Conservation (phyloP, 1,139 yeast species). For the Meyerozyma sp. region DNA sequence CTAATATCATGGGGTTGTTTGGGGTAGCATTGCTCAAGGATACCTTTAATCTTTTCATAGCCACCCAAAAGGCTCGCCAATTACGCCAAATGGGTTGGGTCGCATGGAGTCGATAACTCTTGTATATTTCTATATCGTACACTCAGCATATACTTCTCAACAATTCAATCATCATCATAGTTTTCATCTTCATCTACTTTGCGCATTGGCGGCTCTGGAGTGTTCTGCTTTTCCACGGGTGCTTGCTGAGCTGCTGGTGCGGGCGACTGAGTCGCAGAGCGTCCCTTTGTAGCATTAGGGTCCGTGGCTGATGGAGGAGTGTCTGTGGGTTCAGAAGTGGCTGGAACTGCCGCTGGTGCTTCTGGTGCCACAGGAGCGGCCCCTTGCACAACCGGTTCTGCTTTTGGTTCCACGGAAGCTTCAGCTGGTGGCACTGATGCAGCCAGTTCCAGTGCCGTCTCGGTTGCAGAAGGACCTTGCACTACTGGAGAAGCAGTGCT, state of each 20-base stretch:
- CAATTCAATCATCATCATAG: conserved; percentile 66
- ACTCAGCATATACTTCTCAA: neutral
- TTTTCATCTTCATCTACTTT: conserved; percentile 79
- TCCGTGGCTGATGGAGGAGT: neutral
- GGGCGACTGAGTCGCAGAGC: conserved; percentile 19
- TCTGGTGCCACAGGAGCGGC: no score
- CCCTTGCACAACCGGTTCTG: neutral
- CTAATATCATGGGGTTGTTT: conserved; percentile 41
- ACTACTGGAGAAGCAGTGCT: neutral
- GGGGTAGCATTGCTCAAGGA: conserved; percentile 37
- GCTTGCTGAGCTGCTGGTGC: conserved; percentile 34
- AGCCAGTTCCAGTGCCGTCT: neutral
- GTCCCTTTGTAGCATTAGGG: neutral
- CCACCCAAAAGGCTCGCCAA: conserved; percentile 25
- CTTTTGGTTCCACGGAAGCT: conserved; percentile 3
- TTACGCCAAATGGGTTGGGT: conserved; percentile 14
- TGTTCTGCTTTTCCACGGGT: conserved; percentile 37
- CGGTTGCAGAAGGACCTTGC: conserved; percentile 5
- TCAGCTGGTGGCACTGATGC: conserved; percentile 2
- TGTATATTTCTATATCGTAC: neutral
- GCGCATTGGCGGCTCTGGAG: conserved; percentile 59
- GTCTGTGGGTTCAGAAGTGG: neutral
- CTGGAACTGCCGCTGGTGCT: conserved; percentile 4
- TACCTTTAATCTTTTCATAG: conserved; percentile 24
- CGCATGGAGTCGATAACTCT: neutral